Evolutionary conservation across 768 basidiomycete species (phyloP), one percentile per base, ranked within the genome.

Genomic region (Tulasnella sp.): DNA sequence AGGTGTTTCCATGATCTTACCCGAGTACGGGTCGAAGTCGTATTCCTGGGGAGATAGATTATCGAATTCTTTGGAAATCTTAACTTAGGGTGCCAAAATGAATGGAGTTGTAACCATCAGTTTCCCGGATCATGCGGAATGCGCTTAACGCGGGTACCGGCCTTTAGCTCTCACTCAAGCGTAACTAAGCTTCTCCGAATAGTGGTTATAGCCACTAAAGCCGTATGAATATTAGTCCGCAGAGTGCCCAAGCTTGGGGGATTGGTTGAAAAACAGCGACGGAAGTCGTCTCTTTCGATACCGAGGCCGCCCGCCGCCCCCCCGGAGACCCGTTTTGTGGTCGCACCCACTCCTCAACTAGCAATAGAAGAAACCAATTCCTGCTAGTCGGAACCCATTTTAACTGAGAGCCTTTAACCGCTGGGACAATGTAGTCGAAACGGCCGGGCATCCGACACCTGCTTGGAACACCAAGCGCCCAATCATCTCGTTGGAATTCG

Each of bases 371-470:
- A 68, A 36, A 36, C 36, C 4, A 27, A 36, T 68, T 68, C 10
- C 34, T 68, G 62, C 31, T 9, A 19, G 14, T 2, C 10, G 16
- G 10, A 3, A 16, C 12, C 62, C 34, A 5, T 12, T 24, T 42
- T 38, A 74, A 74, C 39, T 39, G 39, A 80, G 62, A 38, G 80
- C 80, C 36, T 16, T 18, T 9, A 71, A 76, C 71, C 71, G 75
- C n/a, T 48, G 52, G 38, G 42, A 46, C 31, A 80, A 31, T 7
- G 80, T 80, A 4, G 80, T 78, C 24, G 80, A 80, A 38, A 77
- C 80, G 0, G 76, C 80, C 19, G 80, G 80, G 58, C 80, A 80
- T 39, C 92, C 93, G 7, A 87, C 84, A 52, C 92, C 93, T 0
- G 91, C n/a, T n/a, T n/a, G n/a, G n/a, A n/a, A n/a, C n/a, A n/a